phyloP scores from a whole-genome alignment of 108 stramenopile genomes.

The Nitzschia inconspicua region DNA sequence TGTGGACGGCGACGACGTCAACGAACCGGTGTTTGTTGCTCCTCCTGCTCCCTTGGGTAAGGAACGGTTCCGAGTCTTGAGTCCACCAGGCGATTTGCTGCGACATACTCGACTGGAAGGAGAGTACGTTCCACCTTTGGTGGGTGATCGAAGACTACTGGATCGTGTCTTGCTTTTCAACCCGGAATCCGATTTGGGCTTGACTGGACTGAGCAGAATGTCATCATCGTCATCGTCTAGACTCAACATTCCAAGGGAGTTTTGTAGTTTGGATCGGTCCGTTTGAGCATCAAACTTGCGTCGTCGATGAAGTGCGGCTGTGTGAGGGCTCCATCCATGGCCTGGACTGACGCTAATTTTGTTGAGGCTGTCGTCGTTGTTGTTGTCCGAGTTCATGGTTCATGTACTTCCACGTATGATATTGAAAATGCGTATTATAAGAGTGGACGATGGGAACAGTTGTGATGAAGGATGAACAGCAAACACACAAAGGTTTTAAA shows the following conservation, averaged over 20 bases:
- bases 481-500: too few relatives aligned
- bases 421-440: too few relatives aligned
- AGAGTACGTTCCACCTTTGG: not conserved
- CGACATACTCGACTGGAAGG: not conserved
- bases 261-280: slow-evolving; percentile 3
- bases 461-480: too few relatives aligned
- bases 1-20: not conserved
- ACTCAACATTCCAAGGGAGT: slow-evolving; percentile 5
- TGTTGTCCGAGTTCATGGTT: too few relatives aligned
- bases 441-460: too few relatives aligned
- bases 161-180: too few relatives aligned
- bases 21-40: not conserved
- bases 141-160: too few relatives aligned
- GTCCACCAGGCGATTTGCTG: not conserved
- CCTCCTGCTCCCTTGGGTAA: not conserved
- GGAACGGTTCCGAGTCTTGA: not conserved
- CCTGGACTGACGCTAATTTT: too few relatives aligned
- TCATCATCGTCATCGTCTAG: slow-evolving; percentile 7
- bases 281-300: slow-evolving; percentile 1
- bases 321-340: slow-evolving; percentile 32
- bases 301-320: slow-evolving; percentile 24
- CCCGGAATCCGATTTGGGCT: not conserved
- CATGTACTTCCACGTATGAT: too few relatives aligned
- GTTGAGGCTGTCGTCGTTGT: too few relatives aligned
- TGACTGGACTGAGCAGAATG: not conserved